A percentile compares a stretch with the other conserved stretches of the same genome.
These are phyloP conservation scores for Sugiyamaella castrensis DNA, from an alignment of 1,139 yeast species.

Conservation along the genomic window DNA sequence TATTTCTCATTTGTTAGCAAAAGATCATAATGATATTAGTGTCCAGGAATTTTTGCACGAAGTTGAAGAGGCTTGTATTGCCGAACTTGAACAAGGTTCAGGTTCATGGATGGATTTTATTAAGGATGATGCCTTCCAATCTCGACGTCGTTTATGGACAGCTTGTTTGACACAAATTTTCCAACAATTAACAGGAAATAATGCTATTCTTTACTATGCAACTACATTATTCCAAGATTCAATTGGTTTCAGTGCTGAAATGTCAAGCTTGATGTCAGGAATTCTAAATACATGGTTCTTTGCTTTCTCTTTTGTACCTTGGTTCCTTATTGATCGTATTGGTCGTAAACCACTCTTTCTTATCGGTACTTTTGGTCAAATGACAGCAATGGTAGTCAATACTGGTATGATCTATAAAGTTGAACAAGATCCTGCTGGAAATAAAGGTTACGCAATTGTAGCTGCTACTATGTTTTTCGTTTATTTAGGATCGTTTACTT, in stretches of 20 bases:
- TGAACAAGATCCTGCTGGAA: constrained; percentile 7
- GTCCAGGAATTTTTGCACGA: constrained; percentile 16
- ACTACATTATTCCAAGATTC: constrained; percentile 44
- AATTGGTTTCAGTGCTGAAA: constrained; percentile 48
- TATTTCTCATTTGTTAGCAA: constrained; percentile 9
- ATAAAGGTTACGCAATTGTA: constrained; percentile 4
- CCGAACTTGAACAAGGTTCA: constrained; percentile 18
- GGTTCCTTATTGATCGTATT: constrained; percentile 46
- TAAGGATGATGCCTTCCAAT: constrained; percentile 16
- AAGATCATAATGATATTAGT: constrained; percentile 7
- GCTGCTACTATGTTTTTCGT: constrained; percentile 25
- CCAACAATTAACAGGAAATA: constrained; percentile 64
- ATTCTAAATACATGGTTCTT: constrained; percentile 46
- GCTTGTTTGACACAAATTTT: constrained; percentile 22
- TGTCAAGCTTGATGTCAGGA: constrained; percentile 55
- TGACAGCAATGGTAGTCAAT: constrained; percentile 15
- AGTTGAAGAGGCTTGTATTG: constrained; percentile 15
- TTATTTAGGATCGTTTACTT: constrained; percentile 27
- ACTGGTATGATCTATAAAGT: constrained; percentile 20
- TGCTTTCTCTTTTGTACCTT: constrained; percentile 32
- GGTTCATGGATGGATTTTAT: constrained; percentile 20
- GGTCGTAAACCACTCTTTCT: constrained; percentile 53
- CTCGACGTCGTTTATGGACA: constrained; percentile 17
- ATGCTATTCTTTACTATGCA: constrained; percentile 50
- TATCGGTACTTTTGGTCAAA: constrained; percentile 42